A percentile compares a stretch with the other conserved stretches of the same genome.
These are phyloP conservation scores for Colletotrichum kahawae DNA, from an alignment of 2,329 filamentous ascomycete genomes.

Conservation along the genomic window DNA sequence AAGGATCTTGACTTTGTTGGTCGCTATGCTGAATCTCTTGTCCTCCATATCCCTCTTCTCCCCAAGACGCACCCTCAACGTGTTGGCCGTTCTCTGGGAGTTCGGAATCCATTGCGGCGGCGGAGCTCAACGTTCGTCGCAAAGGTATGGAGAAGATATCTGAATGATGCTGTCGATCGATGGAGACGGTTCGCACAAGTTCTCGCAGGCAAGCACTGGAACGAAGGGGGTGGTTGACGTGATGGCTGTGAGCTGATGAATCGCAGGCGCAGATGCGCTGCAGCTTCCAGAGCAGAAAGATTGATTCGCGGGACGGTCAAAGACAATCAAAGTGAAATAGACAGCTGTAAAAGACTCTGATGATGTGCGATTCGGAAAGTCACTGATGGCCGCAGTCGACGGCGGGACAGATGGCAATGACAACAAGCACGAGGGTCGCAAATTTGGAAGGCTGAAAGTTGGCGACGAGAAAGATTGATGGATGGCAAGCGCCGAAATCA, in stretches of 20 bases:
- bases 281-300: neutral
- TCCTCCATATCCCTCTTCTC: conserved; percentile 57
- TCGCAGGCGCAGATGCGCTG: conserved; percentile 12
- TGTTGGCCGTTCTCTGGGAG: conserved; percentile 20
- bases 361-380: neutral
- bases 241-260: neutral
- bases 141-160: neutral
- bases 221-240: neutral
- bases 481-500: conserved; percentile 11
- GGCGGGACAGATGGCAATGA: neutral
- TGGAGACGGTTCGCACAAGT: neutral
- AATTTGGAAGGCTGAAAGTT: conserved; percentile 11
- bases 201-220: neutral
- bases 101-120: conserved; percentile 20
- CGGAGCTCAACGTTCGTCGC: neutral
- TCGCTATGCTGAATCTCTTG: conserved; percentile 61
- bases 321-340: neutral
- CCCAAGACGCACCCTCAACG: conserved; percentile 52
- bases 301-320: neutral
- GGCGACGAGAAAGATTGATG: conserved; percentile 18
- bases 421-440: neutral
- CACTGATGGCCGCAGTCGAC: neutral
- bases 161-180: neutral
- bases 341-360: neutral
- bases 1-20: conserved; percentile 56